Percentiles rank a stretch among this genome's conserved stretches.
Conservation (phyloP, 345 rosid genomes). For the Rhizophora apiculata region DNA sequence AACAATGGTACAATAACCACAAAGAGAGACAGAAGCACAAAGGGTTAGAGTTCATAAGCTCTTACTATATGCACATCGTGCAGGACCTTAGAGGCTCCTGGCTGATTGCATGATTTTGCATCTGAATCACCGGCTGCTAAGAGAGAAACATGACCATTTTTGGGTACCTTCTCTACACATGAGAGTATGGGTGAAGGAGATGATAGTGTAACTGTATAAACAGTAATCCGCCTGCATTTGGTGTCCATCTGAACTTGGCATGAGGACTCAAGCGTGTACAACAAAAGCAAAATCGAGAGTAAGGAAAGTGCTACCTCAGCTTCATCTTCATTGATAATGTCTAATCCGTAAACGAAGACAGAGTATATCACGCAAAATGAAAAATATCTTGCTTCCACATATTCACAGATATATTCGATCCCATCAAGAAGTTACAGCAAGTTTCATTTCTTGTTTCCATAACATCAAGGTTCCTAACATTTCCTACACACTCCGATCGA, state of each 20-base stretch:
- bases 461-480: too few species aligned
- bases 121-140: constrained; percentile 35
- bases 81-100: constrained; percentile 30
- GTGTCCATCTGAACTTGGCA: constrained; percentile 16
- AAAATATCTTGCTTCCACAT: too few species aligned
- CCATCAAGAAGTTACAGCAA: too few species aligned
- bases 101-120: constrained; percentile 22
- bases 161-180: constrained; percentile 43
- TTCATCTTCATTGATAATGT: constrained; percentile 14
- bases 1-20: background rate
- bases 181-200: constrained; percentile 64
- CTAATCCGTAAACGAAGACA: constrained; percentile 1
- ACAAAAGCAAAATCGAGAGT: constrained; percentile 13
- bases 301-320: constrained; percentile 16
- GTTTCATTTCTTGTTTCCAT: too few species aligned
- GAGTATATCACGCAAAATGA: too few species aligned
- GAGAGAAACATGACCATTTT: constrained; percentile 48
- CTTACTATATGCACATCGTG: constrained; percentile 84
- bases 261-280: constrained; percentile 12
- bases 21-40: background rate
- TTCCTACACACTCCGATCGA: too few species aligned
- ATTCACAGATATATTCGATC: too few species aligned
- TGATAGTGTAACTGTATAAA: constrained; percentile 53
- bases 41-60: background rate
- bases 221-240: constrained; percentile 4